A percentile compares a stretch with the other conserved stretches of the same genome.
Conservation (phyloP, 169 alveolate genomes). For the Cryptosporidium tyzzeri region DNA sequence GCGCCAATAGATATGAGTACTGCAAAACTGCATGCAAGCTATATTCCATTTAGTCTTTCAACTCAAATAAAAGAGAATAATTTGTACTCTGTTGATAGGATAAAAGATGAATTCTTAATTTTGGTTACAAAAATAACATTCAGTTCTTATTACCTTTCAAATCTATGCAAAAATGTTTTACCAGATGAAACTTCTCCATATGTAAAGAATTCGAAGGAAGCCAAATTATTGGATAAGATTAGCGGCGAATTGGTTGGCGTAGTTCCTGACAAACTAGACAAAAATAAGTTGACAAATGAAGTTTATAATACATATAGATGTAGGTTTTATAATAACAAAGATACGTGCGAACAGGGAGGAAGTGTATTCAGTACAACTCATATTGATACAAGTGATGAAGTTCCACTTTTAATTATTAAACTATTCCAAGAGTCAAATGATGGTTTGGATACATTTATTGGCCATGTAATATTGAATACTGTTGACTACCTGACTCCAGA, state of each 20-base stretch:
- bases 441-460: slow-evolving; percentile 39
- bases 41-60: slow-evolving; percentile 64
- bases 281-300: slow-evolving; percentile 46
- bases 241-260: slow-evolving; percentile 70
- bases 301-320: slow-evolving; percentile 70
- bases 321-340: slow-evolving; percentile 47
- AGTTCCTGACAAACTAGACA: slow-evolving; percentile 62
- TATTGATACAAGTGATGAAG: slow-evolving; percentile 76
- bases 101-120: slow-evolving; percentile 47
- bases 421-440: slow-evolving; percentile 60
- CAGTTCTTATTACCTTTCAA: slow-evolving; percentile 65
- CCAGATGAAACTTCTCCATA: slow-evolving; percentile 75
- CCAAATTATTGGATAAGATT: slow-evolving; percentile 49
- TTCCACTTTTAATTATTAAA: slow-evolving; percentile 60
- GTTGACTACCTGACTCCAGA: slow-evolving; percentile 74
- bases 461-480: slow-evolving; percentile 68
- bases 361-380: slow-evolving; percentile 52
- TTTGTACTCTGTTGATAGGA: slow-evolving; percentile 42
- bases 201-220: slow-evolving; percentile 64
- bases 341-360: slow-evolving; percentile 66
- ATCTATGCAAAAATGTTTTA: slow-evolving; percentile 34
- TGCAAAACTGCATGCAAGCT: slow-evolving; percentile 71
- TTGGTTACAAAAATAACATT: slow-evolving; percentile 56
- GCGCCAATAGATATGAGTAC: slow-evolving; percentile 19
- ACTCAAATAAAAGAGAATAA: slow-evolving; percentile 54